Base-by-base conservation (phyloP, 352 stramenopile genomes). In the Aphanomyces stellatus region DNA sequence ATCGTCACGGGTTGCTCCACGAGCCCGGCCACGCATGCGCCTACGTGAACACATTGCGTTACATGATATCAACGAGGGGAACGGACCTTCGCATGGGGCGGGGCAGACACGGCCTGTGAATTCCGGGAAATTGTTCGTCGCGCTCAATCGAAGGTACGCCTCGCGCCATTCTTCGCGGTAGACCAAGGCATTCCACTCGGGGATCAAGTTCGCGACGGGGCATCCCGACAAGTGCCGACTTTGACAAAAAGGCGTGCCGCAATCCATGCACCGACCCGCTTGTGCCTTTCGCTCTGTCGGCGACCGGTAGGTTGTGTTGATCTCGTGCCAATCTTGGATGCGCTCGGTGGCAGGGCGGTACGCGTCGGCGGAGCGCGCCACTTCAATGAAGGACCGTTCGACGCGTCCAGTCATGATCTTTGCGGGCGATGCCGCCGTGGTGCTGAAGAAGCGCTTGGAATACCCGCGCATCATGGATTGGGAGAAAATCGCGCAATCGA, bases 111-210 rank as follows among this genome's bases (percentile, higher is more conserved):
- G 85, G 68, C 96, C 96, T 0, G 96, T 99, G 72, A 99, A 99
- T 80, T 99, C 96, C 13, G 96, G 96, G 75, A 99, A 99, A 81
- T 99, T 99, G 83, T 99, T 99, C 65, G 96, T 99, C 79, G 97
- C 97, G 80, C 98, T 93, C 65, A 99, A 79, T 2, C 93, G 86
- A 57, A 98, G 88, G 73, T 96, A 97, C 33, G 96, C 96, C 69
- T 98, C 95, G 62, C 91, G 86, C 95, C 95, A 99, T 74, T 98
- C 92, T 70, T 96, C 92, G 62, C 98, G 95, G 80, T 93, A 98
- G 34, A 99, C 96, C 13, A 99, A 81, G 71, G 98, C 96, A 77
- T 99, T 99, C 95, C 95, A 99, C 81, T 99, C 96, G 2, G 96
- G 96, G 69, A 99, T 99, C 22, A 99, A 77, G 74, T 99, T 99